phyloP scores from a whole-genome alignment of 768 basidiomycete genomes.

The Boletus pseudopeckii region DNA sequence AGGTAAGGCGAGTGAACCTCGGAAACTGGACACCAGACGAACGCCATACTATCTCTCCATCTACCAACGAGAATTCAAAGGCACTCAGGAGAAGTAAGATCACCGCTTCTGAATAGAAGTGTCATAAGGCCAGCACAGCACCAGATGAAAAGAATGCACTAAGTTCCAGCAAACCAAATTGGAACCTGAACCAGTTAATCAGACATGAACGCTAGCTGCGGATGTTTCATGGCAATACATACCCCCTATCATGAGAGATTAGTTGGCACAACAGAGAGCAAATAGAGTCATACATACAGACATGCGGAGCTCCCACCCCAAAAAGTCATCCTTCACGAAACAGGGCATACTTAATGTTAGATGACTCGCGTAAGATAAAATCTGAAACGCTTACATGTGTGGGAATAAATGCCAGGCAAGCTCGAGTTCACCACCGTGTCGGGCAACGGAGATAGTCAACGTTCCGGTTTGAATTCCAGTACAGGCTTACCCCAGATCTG shows the following conservation, averaged over 20 bases:
- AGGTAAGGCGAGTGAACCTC: neutral
- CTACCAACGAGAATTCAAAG: neutral
- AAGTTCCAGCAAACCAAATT: conserved; percentile 2
- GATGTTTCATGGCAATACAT: neutral
- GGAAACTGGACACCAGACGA: conserved; percentile 4
- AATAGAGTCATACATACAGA: neutral
- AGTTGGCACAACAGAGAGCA: neutral
- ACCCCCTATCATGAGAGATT: neutral
- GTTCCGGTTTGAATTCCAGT: neutral
- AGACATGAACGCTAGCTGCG: neutral
- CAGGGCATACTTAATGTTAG: neutral
- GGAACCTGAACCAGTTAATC: neutral
- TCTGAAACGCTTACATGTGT: neutral
- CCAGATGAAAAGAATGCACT: neutral
- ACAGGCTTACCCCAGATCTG: conserved; percentile 1
- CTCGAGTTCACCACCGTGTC: neutral
- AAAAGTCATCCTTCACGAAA: neutral
- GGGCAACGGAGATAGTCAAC: neutral
- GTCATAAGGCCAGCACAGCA: neutral
- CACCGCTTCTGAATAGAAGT: neutral
- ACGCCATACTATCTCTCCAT: neutral
- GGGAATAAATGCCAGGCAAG: neutral
- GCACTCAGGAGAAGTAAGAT: conserved; percentile 1
- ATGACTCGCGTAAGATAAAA: neutral
- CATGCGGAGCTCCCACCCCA: conserved; percentile 1